Base-by-base conservation (phyloP, 1,139 yeast species). In the Pichia sp. region DNA sequence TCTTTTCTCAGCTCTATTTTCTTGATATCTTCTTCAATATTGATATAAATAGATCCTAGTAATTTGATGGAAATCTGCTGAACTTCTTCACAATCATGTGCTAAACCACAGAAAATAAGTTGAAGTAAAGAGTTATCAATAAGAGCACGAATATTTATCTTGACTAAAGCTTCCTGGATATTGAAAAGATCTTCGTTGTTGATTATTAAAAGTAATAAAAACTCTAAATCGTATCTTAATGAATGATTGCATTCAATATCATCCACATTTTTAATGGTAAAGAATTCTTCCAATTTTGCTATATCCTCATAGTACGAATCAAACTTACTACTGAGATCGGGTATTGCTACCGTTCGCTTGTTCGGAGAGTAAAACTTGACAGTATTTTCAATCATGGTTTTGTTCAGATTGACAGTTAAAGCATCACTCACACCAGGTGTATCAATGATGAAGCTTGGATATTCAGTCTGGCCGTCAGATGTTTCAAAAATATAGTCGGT, bases 151-250 rank as follows among this genome's bases (percentile, higher is more conserved):
- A 83, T 60, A 47, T 83, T 77, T 39, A 79, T 52, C 4, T 26
- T 34, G n/a, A 58, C 54, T 2, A 53, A 52, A 6, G 56, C 46
- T 8, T 56, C 59, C 8, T 57, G 61, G 25, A 62, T 49, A 20
- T 61, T 59, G 43, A 81, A 70, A 34, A 82, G 63, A 45, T 82
- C 88, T 5, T 74, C 77, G 52, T 77, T 80, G 55, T 78, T 79
- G 31, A 80, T 57, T 12, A 77, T 60, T 47, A 78, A 56, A 48
- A 82, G 63, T 50, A 79, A 53, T 23, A 83, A 53, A 49, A 83
- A 80, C 49, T 79, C 76, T 20, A 77, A 69, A 54, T 83, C 89
- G 53, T 83, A 83, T 3, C 62, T 49, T 17, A 30, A 17, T 7
- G 38, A 34, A 3, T 31, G 32, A 1, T 38, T 33, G 5, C 22